Conservation (phyloP, 306 rosid species). For the Gynostemma pentaphyllum region DNA sequence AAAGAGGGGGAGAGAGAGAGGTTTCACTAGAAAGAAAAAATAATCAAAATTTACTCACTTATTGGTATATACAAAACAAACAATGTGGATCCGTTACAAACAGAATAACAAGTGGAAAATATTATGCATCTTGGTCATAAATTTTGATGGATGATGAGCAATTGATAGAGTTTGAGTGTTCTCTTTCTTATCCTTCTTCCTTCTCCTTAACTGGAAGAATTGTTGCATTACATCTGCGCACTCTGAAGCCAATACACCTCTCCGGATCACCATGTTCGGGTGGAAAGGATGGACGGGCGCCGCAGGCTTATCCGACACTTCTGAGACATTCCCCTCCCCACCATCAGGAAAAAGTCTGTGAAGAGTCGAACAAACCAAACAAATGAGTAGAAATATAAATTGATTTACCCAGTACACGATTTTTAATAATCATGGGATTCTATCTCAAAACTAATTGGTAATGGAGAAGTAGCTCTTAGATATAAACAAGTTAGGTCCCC, state of each 20-base stretch:
- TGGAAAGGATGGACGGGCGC: slow-evolving; percentile 93
- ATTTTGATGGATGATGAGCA: slow-evolving; percentile 48
- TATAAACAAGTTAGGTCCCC: no score
- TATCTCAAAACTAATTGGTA: no score
- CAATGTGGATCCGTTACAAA: slow-evolving; percentile 20
- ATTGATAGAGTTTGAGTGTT: slow-evolving; percentile 20
- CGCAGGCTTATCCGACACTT: slow-evolving; percentile 37
- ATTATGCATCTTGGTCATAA: slow-evolving; percentile 56
- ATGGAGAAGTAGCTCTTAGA: no score
- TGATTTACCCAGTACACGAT: background rate
- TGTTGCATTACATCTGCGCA: slow-evolving; percentile 88
- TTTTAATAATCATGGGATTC: no score
- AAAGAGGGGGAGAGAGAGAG: no score
- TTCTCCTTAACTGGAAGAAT: slow-evolving; percentile 81
- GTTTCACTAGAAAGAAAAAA: background rate
- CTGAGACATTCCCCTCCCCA: slow-evolving; percentile 35
- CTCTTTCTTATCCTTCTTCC: slow-evolving; percentile 36
- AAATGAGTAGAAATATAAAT: background rate
- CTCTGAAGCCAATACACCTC: slow-evolving; percentile 61
- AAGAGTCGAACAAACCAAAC: background rate
- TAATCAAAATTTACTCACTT: background rate
- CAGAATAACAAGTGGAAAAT: slow-evolving; percentile 67
- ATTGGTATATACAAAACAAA: slow-evolving; percentile 1
- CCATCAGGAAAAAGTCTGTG: slow-evolving; percentile 71
- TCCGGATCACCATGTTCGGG: slow-evolving; percentile 67